A percentile compares a stretch with the other conserved stretches of the same genome.
Evolutionary conservation across 176 grass and related monocot genomes (phyloP).

Genomic region (Otatea glauca): DNA sequence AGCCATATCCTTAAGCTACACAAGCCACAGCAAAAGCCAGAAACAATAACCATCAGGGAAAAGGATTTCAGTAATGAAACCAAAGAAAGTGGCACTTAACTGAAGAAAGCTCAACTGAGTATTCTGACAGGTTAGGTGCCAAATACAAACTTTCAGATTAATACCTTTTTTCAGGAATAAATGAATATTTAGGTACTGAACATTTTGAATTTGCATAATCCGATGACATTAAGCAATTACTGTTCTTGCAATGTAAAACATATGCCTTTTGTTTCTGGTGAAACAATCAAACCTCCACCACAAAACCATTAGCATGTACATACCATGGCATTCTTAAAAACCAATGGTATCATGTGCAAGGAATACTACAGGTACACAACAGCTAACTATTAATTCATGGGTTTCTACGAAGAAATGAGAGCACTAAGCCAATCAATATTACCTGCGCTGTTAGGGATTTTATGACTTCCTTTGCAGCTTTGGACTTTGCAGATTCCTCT

Average conservation of each 20-base stretch:
- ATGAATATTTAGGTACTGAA: conserved; percentile 26
- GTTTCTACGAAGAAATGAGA: conserved; percentile 14
- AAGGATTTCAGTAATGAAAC: conserved; percentile 1
- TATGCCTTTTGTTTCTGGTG: neutral
- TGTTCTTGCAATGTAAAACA: conserved; percentile 20
- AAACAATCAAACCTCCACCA: conserved; percentile 23
- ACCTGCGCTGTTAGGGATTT: conserved; percentile 92
- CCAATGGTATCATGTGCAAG: neutral
- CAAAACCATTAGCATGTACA: neutral
- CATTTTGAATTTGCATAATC: conserved; percentile 14
- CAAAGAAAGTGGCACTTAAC: conserved; percentile 15
- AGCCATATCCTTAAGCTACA: conserved; percentile 93
- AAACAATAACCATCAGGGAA: conserved; percentile 34
- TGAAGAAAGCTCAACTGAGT: conserved; percentile 27
- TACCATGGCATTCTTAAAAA: conserved; percentile 14
- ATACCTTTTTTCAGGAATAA: neutral
- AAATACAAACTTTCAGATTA: conserved; percentile 11
- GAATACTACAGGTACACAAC: neutral
- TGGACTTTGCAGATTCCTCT: conserved; percentile 97
- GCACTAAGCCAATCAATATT: conserved; percentile 31
- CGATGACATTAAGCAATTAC: neutral
- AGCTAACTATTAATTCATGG: conserved; percentile 7
- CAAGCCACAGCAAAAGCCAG: conserved; percentile 32
- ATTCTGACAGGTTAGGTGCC: conserved; percentile 13
- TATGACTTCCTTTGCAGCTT: conserved; percentile 97